A percentile compares a stretch with the other conserved stretches of the same genome.
These are phyloP conservation scores for Echria macrotheca DNA, from an alignment of 495 filamentous ascomycete species.

Conservation along the genomic window DNA sequence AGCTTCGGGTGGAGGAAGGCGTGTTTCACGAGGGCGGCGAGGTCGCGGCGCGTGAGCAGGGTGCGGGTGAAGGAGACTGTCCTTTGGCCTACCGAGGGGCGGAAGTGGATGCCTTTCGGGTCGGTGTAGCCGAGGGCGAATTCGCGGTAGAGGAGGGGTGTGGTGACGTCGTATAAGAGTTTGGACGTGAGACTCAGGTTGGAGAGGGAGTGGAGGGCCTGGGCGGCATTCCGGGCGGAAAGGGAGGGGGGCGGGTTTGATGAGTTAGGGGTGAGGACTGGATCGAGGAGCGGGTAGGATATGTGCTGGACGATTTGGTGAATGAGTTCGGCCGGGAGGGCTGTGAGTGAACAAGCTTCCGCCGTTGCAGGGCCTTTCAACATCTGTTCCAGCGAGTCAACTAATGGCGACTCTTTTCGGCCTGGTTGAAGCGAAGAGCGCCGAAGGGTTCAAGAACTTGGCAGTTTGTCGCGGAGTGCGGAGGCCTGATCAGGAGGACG, in stretches of 20 bases:
- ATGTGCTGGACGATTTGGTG: not conserved
- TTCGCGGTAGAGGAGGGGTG: not conserved
- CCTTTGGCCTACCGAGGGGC: not conserved
- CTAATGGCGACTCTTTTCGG: no score
- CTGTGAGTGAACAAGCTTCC: no score
- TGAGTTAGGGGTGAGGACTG: not conserved
- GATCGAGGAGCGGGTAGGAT: not conserved
- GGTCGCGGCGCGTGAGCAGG: not conserved
- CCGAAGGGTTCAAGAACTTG: no score
- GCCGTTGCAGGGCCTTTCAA: no score
- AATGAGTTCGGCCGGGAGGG: not conserved
- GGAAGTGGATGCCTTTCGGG: not conserved
- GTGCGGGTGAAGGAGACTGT: not conserved
- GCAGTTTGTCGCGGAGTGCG: no score
- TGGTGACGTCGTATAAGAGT: not conserved
- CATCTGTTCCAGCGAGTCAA: no score
- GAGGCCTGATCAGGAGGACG: no score
- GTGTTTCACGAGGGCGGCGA: not conserved
- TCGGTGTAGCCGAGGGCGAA: conserved; percentile 3
- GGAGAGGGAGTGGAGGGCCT: not conserved
- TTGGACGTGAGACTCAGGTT: not conserved
- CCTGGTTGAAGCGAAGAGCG: no score
- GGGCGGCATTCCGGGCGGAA: not conserved
- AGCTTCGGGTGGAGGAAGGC: conserved; percentile 1
- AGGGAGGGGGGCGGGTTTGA: not conserved